These are phyloP conservation scores for Solanum aculeatissimum DNA, from an alignment of 305 asterid species.

Conservation along the genomic window DNA sequence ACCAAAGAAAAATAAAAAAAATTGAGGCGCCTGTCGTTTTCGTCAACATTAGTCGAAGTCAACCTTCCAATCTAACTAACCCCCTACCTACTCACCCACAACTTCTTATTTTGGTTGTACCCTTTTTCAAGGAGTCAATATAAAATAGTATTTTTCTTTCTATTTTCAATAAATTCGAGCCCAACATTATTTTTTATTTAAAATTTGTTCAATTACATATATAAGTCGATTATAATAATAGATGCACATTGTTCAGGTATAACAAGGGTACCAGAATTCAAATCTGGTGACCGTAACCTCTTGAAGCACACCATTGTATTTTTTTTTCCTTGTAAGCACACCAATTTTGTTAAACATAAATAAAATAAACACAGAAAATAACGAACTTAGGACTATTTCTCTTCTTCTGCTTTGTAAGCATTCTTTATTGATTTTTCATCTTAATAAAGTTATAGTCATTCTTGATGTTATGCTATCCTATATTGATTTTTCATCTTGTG, in stretches of 20 bases:
- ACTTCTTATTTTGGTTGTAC: neutral
- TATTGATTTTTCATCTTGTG: neutral
- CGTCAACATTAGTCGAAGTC: conserved; percentile 17
- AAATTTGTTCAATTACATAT: neutral
- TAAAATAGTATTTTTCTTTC: neutral
- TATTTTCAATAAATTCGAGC: neutral
- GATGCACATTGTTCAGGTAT: neutral
- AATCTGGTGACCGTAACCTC: neutral
- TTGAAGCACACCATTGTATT: neutral
- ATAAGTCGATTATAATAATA: neutral
- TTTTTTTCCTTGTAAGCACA: too few relatives aligned
- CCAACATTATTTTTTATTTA: too few relatives aligned
- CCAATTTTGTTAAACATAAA: neutral
- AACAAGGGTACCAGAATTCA: neutral
- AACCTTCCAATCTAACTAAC: conserved; percentile 29
- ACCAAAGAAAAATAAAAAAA: neutral
- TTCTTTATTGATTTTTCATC: too few relatives aligned
- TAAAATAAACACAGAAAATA: neutral
- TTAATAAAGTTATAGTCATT: neutral
- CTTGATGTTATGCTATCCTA: neutral
- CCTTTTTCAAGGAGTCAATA: neutral
- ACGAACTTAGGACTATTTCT: neutral
- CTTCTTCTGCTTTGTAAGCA: neutral
- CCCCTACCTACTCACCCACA: neutral
- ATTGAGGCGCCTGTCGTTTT: neutral